Evolutionary conservation across 352 stramenopile genomes (phyloP).

Genomic region (Phytophthora uliginosa): DNA sequence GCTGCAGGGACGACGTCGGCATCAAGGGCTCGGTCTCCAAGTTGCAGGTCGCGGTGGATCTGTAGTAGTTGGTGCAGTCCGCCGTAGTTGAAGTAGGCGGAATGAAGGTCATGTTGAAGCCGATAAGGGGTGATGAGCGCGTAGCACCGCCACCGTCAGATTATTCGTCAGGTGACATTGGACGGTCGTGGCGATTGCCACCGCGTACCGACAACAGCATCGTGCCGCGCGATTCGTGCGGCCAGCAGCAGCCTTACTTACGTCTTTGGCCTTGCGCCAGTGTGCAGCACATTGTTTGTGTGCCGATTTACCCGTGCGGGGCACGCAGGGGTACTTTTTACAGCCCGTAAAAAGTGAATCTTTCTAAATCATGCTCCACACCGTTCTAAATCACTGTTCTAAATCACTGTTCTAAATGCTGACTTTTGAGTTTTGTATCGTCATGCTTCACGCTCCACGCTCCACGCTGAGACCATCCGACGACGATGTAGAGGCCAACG

Average conservation of each 20-base stretch:
- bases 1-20: slow-evolving; percentile 28
- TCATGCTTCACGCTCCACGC: background rate
- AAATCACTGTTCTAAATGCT: background rate
- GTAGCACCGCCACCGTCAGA: background rate
- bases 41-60: slow-evolving; percentile 17
- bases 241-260: background rate
- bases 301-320: background rate
- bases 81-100: slow-evolving; percentile 5
- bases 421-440: background rate
- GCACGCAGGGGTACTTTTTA: slow-evolving; percentile 1
- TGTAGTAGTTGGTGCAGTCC: slow-evolving; percentile 5
- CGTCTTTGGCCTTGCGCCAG: background rate
- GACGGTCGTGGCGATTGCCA: background rate
- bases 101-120: slow-evolving; percentile 17
- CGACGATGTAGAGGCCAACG: background rate
- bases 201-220: background rate
- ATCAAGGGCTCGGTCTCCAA: slow-evolving; percentile 7
- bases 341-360: background rate
- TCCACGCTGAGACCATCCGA: background rate
- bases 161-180: background rate
- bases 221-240: background rate
- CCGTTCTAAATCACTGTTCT: background rate
- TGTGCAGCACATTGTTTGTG: background rate
- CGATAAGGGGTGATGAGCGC: slow-evolving; percentile 1
- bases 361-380: background rate